Conservation (phyloP, 306 rosid species). For the Trichosanthes truncata region DNA sequence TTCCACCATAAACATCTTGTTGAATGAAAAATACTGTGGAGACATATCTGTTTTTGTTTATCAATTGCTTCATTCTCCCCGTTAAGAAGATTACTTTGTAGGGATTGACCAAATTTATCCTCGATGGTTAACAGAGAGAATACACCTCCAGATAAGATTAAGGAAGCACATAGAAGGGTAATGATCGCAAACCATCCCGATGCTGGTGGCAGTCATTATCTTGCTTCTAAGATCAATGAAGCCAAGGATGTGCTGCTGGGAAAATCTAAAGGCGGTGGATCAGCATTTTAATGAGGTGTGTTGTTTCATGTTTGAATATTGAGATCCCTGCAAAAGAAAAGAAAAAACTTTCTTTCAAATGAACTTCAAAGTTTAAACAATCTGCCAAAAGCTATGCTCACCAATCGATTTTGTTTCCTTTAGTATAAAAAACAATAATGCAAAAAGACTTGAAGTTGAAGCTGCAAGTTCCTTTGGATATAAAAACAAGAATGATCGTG, state of each 20-base stretch:
- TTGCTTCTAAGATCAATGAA: constrained; percentile 69
- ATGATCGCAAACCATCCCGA: constrained; percentile 85
- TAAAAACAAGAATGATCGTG: background rate
- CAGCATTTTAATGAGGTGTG: constrained; percentile 33
- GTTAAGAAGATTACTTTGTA: background rate
- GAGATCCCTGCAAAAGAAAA: no score
- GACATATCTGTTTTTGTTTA: background rate
- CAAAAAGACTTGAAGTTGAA: background rate
- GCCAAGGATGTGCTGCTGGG: constrained; percentile 65
- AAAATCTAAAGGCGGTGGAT: constrained; percentile 44
- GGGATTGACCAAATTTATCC: background rate
- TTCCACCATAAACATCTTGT: background rate
- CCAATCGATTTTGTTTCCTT: background rate
- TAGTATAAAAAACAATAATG: background rate
- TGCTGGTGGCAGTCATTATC: constrained; percentile 76
- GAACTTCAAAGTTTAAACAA: background rate
- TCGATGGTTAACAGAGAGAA: constrained; percentile 39
- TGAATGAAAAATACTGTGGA: background rate
- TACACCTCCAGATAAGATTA: constrained; percentile 47
- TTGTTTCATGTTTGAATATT: background rate
- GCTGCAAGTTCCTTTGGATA: background rate
- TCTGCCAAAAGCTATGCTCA: background rate
- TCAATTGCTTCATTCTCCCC: background rate
- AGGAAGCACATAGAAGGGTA: constrained; percentile 67
- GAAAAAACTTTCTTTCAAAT: background rate